Conservation (phyloP, 108 stramenopile species). For the Cyclostephanos tholiformis region DNA sequence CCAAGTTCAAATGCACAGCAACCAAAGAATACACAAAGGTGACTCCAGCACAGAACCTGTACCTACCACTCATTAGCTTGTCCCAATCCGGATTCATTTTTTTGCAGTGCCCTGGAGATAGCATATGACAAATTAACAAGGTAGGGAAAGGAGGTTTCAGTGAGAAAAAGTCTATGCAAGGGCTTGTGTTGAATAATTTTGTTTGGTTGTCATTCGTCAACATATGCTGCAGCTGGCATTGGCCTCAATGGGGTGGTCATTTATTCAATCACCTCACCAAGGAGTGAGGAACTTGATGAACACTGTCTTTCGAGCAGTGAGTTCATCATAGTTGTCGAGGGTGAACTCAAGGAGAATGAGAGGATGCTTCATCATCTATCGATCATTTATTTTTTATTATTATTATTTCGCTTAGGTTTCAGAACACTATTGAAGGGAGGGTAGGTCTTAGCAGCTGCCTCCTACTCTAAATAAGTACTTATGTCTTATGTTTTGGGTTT, state of each 20-base stretch:
- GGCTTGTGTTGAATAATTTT: background rate
- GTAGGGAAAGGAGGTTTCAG: background rate
- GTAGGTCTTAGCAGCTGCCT: too few relatives aligned
- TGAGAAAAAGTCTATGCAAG: background rate
- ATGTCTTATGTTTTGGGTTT: too few relatives aligned
- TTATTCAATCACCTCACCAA: constrained; percentile 37
- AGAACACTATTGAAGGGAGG: too few relatives aligned
- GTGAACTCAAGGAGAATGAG: constrained; percentile 56
- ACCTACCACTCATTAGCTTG: constrained; percentile 64
- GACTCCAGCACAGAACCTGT: constrained; percentile 4
- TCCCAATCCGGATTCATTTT: constrained; percentile 55
- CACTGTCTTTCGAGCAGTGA: constrained; percentile 73
- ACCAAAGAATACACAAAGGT: too few relatives aligned
- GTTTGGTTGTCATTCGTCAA: background rate
- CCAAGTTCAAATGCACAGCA: too few relatives aligned
- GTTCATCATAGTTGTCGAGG: constrained; percentile 65
- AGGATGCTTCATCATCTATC: too few relatives aligned
- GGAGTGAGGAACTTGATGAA: constrained; percentile 87
- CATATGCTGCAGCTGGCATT: background rate
- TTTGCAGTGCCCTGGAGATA: constrained; percentile 47
- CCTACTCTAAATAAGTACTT: too few relatives aligned
- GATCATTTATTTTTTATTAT: too few relatives aligned
- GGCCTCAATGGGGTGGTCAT: background rate
- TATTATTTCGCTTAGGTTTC: too few relatives aligned
- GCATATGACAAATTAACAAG: background rate